A percentile compares a stretch with the other conserved stretches of the same genome.
These are phyloP conservation scores for Sporisorium scitamineum DNA, from an alignment of 1,284 basidiomycete genomes.

Conservation along the genomic window DNA sequence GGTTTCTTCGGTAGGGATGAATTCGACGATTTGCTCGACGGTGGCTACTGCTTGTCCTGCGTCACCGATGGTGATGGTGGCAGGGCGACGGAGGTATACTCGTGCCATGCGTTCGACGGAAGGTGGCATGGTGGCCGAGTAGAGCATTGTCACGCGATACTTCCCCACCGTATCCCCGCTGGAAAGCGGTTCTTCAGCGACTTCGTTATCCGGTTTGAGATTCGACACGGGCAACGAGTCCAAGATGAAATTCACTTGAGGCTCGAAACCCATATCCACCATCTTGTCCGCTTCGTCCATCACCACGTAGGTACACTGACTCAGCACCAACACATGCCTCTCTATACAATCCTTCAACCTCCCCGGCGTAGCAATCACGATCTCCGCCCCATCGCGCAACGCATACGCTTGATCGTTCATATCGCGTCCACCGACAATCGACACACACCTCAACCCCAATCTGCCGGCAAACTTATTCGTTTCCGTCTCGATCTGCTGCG, in stretches of 20 bases:
- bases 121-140: slow-evolving; percentile 98
- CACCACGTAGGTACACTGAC: slow-evolving; percentile 96
- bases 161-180: slow-evolving; percentile 43
- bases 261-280: slow-evolving; percentile 97
- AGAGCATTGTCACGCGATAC: slow-evolving; percentile 76
- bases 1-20: slow-evolving; percentile 90
- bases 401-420: slow-evolving; percentile 97
- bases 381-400: slow-evolving; percentile 93
- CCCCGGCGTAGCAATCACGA: slow-evolving; percentile 97
- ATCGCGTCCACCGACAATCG: slow-evolving; percentile 93
- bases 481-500: slow-evolving; percentile 95
- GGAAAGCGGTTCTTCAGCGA: slow-evolving; percentile 64
- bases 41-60: slow-evolving; percentile 97
- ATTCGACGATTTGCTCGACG: slow-evolving; percentile 95
- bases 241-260: slow-evolving; percentile 91
- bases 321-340: slow-evolving; percentile 91
- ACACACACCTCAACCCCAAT: slow-evolving; percentile 90
- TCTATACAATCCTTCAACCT: slow-evolving; percentile 97
- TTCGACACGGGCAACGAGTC: slow-evolving; percentile 88
- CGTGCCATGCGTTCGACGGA: slow-evolving; percentile 92
- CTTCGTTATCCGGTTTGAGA: slow-evolving; percentile 79
- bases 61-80: slow-evolving; percentile 96
- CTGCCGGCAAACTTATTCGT: slow-evolving; percentile 88
- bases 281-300: slow-evolving; percentile 99
- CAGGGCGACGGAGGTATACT: slow-evolving; percentile 91